Conservation (phyloP, 345 rosid species). For the Corchorus olitorius region DNA sequence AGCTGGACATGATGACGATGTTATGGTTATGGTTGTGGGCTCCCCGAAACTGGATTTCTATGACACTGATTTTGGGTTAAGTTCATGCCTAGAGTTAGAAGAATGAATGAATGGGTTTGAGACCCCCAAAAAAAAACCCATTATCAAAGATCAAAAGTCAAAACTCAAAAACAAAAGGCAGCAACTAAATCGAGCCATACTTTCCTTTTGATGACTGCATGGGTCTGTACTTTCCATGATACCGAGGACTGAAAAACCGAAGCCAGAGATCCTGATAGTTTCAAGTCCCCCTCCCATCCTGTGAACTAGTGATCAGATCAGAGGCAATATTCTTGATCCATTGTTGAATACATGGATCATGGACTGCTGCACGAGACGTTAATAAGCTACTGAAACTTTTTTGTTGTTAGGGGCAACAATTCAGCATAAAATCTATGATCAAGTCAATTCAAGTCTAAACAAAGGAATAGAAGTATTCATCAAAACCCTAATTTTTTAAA, state of each 20-base stretch:
- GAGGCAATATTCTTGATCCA: neutral
- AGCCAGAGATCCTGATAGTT: neutral
- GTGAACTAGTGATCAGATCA: neutral
- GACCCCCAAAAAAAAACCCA: too few species aligned
- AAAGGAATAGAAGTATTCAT: neutral
- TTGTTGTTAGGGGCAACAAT: neutral
- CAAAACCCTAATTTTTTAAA: neutral
- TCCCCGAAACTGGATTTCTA: conserved; percentile 49
- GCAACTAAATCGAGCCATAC: too few species aligned
- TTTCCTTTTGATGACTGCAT: too few species aligned
- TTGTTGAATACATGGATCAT: neutral
- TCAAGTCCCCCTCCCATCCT: neutral
- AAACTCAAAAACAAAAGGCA: too few species aligned
- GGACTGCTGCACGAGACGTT: neutral
- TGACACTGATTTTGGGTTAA: conserved; percentile 46
- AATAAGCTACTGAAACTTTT: neutral
- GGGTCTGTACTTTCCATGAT: too few species aligned
- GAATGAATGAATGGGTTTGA: too few species aligned
- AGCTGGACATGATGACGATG: neutral
- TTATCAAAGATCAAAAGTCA: too few species aligned
- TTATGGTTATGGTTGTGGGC: conserved; percentile 34
- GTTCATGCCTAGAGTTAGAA: too few species aligned
- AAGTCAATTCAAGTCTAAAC: neutral
- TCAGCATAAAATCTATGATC: neutral
- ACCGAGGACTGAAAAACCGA: neutral